These are phyloP conservation scores for Linum lewisii DNA, from an alignment of 345 rosid species.

Conservation along the genomic window DNA sequence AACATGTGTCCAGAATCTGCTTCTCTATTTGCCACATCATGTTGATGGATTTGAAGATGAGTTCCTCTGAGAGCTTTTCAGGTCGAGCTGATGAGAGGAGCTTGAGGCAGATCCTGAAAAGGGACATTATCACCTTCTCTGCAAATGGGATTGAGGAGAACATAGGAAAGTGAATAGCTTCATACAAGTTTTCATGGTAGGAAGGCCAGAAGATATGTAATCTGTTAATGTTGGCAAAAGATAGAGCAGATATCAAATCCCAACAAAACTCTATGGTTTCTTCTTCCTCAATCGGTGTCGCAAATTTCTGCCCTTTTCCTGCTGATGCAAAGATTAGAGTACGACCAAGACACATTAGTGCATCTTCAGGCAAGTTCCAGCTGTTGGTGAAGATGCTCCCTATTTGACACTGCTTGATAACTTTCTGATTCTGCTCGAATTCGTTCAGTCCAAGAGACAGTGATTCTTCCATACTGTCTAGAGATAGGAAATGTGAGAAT, in stretches of 20 bases:
- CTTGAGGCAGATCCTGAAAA: slow-evolving; percentile 56
- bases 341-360: slow-evolving; percentile 59
- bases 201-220: slow-evolving; percentile 60
- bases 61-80: slow-evolving; percentile 53
- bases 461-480: slow-evolving; percentile 75
- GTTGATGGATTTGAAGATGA: slow-evolving; percentile 63
- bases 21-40: slow-evolving; percentile 90
- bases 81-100: slow-evolving; percentile 36
- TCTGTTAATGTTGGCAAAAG: slow-evolving; percentile 43
- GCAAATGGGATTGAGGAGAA: slow-evolving; percentile 80
- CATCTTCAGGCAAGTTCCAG: slow-evolving; percentile 38
- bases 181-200: slow-evolving; percentile 52
- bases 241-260: slow-evolving; percentile 51
- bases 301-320: slow-evolving; percentile 90
- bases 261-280: slow-evolving; percentile 77
- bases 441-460: slow-evolving; percentile 72
- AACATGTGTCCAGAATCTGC: slow-evolving; percentile 66
- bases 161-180: slow-evolving; percentile 62
- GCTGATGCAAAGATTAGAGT: slow-evolving; percentile 81
- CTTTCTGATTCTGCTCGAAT: slow-evolving; percentile 74
- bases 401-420: slow-evolving; percentile 71
- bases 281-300: slow-evolving; percentile 82
- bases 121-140: slow-evolving; percentile 54
- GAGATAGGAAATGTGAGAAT: slow-evolving; percentile 63
- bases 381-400: slow-evolving; percentile 65